Base-by-base conservation (phyloP, 495 filamentous ascomycete genomes). In the Bacidia rubella region DNA sequence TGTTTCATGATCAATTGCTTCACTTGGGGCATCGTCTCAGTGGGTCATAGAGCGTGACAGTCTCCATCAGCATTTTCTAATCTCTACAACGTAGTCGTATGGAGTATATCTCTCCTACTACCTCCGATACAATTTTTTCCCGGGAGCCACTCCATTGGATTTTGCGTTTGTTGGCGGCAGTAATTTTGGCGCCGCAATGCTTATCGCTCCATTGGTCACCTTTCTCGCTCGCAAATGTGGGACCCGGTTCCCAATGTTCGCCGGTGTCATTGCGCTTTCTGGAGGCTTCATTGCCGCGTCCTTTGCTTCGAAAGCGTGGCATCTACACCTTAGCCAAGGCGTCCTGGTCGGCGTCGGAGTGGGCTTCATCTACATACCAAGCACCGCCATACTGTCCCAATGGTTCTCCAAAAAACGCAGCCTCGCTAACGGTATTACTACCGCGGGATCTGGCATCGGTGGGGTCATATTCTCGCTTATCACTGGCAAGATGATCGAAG, bases 121-220 rank as follows among this genome's bases (percentile, higher is more conserved):
- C 47, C 68, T 78, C 27, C 48, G 60, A 32, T 61, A 55, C 50
- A 61, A 67, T 53, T 59, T 61, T 40, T 77, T 72, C 57, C 70
- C 74, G 0, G 62, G 57, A 23, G 68, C 74, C 5, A 64, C 67
- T 0, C 44, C 58, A 19, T 66, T 76, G 17, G 65, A 72, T 7
- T 79, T 71, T 52, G 76, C 74, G 27, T 74, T 79, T 55, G 61
- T 79, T 43, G 74, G 74, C 47, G 73, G 73, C 5, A 62, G 76
- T 27, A 72, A 67, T 42, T 70, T 78, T 53, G 67, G 63, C n/a
- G 55, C 57, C 27, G 69, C 71, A 22, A 63, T 77, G 54, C 62
- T 76, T 15, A 61, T 76, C 23, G 70, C 73, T 1, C 75, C 75
- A 0, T 2, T 76, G 2, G 72, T 69, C 1, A 77, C 74, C 2